Base-by-base conservation (phyloP, 225 moss, liverwort and hornwort genomes). In the Antitrichia curtipendula region DNA sequence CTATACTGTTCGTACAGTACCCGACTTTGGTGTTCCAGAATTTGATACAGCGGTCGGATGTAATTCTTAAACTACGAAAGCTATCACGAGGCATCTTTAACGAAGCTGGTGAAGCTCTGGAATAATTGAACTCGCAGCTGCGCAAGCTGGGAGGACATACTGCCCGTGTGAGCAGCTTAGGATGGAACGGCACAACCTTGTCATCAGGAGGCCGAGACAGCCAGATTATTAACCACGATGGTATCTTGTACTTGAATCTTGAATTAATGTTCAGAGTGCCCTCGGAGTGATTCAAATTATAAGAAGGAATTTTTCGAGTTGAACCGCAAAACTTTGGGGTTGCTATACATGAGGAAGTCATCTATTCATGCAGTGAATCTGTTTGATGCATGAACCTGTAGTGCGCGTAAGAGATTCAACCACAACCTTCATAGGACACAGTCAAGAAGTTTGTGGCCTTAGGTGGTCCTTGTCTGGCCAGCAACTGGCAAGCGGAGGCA, bases 141-240 rank as follows among this genome's bases (percentile, higher is more conserved):
- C 93, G 95, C 87, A 95, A 91, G 71, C 89, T 98, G 85, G 93
- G 80, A 89, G 97, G 98, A 65, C 96, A 98, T 82, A 89, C 92
- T 83, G 96, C 95, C 38, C 95, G 97, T 40, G 98, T 98, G 75
- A 96, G 97, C 87, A 94, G 95, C 83, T 93, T 97, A 63, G 97
- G 96, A 49, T 98, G 97, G 98, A 98, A 97, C 56, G 92, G 94
- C 72, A 94, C 97, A 77, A 91, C 94, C 75, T 91, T 98, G 77
- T 95, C 95, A 81, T 92, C 95, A 63, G 98, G 97, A n/a, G 97
- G 98, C 61, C 94, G 97, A 82, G 98, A 97, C 90, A 94, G 94
- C 75, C 89, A 92, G 40, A 98, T 98, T 61, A 93, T 96, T 89
- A 98, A 97, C 86, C 96, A 97, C 60, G 97, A 98, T 90, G 98